Conservation (phyloP, 208 protist species). For the Leishmania aethiopica region DNA sequence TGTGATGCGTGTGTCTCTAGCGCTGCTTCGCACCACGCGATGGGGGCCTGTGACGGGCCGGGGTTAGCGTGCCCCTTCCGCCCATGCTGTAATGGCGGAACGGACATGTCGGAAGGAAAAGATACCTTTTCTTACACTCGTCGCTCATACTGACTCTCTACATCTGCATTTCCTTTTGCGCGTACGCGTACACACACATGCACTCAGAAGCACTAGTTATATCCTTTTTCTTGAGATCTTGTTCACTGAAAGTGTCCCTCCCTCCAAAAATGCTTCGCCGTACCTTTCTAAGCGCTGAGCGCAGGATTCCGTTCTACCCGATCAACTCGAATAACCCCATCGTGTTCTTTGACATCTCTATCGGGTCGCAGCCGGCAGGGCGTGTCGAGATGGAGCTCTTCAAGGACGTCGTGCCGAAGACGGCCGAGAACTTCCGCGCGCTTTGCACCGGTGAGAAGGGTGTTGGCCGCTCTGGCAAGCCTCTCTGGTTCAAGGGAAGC, state of each 20-base stretch:
- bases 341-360: slow-evolving; percentile 94
- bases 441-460: slow-evolving; percentile 94
- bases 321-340: slow-evolving; percentile 79
- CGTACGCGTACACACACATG: slow-evolving; percentile 1
- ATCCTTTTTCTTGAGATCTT: slow-evolving; percentile 6
- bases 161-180: background rate
- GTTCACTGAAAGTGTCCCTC: background rate
- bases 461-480: slow-evolving; percentile 82
- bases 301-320: slow-evolving; percentile 85
- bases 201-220: background rate
- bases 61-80: background rate
- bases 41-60: background rate
- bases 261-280: slow-evolving; percentile 12
- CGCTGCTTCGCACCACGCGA: background rate
- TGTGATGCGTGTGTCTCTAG: background rate
- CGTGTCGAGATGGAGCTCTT: slow-evolving; percentile 94
- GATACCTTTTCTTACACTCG: background rate
- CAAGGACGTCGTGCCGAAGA: slow-evolving; percentile 92
- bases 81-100: background rate
- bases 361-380: slow-evolving; percentile 81
- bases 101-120: background rate
- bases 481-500: slow-evolving; percentile 95
- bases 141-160: background rate
- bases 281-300: slow-evolving; percentile 51
- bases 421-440: slow-evolving; percentile 95